phyloP scores from a whole-genome alignment of 2,329 filamentous ascomycete species.

The Lecanosticta acicola region DNA sequence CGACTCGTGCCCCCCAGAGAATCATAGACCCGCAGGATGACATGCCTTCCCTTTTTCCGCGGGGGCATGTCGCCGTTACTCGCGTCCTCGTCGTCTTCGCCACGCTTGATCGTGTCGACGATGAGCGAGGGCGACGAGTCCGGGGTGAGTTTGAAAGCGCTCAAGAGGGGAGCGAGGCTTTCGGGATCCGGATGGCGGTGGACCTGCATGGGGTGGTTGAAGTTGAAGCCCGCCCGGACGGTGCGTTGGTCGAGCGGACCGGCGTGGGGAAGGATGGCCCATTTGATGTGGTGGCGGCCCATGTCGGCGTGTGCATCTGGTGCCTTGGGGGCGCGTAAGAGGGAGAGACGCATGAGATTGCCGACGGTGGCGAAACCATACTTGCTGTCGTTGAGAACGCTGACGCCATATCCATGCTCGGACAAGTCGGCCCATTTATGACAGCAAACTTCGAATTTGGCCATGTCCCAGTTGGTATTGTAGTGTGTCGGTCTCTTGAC shows the following conservation, averaged over 20 bases:
- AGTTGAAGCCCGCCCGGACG: slow-evolving; percentile 77
- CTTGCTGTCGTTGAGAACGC: slow-evolving; percentile 90
- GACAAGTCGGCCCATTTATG: slow-evolving; percentile 91
- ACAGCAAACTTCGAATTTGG: slow-evolving; percentile 94
- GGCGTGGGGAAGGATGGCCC: slow-evolving; percentile 81
- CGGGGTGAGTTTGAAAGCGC: slow-evolving; percentile 58
- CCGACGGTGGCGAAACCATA: slow-evolving; percentile 91
- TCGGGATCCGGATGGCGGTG: slow-evolving; percentile 37
- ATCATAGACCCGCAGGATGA: slow-evolving; percentile 84
- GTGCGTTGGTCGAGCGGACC: slow-evolving; percentile 67
- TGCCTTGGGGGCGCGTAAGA: slow-evolving; percentile 83
- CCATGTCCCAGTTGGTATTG: slow-evolving; percentile 97
- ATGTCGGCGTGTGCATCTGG: slow-evolving; percentile 93
- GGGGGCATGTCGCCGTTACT: slow-evolving; percentile 50
- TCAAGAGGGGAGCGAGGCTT: slow-evolving; percentile 31
- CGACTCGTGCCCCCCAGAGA: slow-evolving; percentile 74
- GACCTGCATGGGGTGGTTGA: slow-evolving; percentile 74
- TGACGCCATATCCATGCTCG: slow-evolving; percentile 82
- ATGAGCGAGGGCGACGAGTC: slow-evolving; percentile 49
- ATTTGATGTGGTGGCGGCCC: slow-evolving; percentile 74
- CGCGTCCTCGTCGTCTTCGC: slow-evolving; percentile 54
- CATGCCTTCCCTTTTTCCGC: slow-evolving; percentile 59
- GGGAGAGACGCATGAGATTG: slow-evolving; percentile 80
- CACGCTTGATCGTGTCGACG: slow-evolving; percentile 86
- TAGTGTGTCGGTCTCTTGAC: slow-evolving; percentile 90